Evolutionary conservation across 1,284 basidiomycete species (phyloP).

Genomic region (Cerrena zonata): DNA sequence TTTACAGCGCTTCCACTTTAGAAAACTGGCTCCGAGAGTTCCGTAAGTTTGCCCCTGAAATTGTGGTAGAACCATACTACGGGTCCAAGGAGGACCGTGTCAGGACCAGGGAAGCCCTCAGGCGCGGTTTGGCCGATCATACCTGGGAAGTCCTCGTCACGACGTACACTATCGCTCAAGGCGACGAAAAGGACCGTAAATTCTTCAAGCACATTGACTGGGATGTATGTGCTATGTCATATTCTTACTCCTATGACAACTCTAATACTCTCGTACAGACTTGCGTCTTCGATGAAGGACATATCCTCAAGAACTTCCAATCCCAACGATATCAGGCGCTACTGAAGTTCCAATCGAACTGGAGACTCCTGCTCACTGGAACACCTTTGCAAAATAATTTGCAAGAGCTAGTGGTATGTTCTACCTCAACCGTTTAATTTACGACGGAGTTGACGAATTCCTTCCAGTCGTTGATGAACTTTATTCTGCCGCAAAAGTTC

Average conservation of each 20-base stretch:
- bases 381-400: conserved; percentile 91
- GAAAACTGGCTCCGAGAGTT: conserved; percentile 99
- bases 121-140: conserved; percentile 46
- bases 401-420: conserved; percentile 88
- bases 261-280: conserved; percentile 44
- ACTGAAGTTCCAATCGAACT: conserved; percentile 78
- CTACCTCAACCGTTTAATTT: background rate
- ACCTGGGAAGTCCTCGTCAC: conserved; percentile 90
- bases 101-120: conserved; percentile 64
- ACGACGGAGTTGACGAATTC: conserved; percentile 1
- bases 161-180: conserved; percentile 91
- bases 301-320: conserved; percentile 94
- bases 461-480: conserved; percentile 88
- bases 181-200: conserved; percentile 80
- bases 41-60: conserved; percentile 79
- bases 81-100: conserved; percentile 87
- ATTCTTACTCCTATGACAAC: no score
- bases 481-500: conserved; percentile 92
- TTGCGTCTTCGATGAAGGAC: conserved; percentile 92
- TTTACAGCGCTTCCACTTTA: conserved; percentile 79
- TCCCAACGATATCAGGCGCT: conserved; percentile 91
- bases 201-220: conserved; percentile 91
- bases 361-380: conserved; percentile 91
- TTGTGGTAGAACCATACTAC: conserved; percentile 90
- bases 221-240: conserved; percentile 75